phyloP scores from a whole-genome alignment of 805 yeast species.

The Isabelozyma rhagii region DNA sequence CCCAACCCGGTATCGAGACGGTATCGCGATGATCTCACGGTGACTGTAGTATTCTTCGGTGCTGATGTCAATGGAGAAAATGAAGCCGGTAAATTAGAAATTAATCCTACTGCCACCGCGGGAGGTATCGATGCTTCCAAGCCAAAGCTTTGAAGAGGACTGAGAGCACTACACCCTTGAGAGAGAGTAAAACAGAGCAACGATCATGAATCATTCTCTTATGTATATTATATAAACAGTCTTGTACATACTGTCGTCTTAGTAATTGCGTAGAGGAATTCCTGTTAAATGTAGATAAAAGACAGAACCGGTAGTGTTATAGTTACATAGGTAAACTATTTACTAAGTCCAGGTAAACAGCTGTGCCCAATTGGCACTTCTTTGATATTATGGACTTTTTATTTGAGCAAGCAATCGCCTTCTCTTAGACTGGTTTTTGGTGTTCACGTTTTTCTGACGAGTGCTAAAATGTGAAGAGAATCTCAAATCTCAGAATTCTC shows the following conservation, averaged over 20 bases:
- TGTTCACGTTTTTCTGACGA: no score
- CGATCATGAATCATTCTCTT: not conserved
- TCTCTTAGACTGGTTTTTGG: no score
- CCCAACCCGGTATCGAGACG: slow-evolving; percentile 90
- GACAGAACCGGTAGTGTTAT: no score
- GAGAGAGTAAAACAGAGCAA: not conserved
- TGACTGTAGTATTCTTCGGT: slow-evolving; percentile 92
- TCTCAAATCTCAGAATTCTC: not conserved
- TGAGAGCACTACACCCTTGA: not conserved
- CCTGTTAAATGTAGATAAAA: no score
- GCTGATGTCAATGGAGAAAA: slow-evolving; percentile 42
- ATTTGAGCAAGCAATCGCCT: no score
- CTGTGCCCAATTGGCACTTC: no score
- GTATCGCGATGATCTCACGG: slow-evolving; percentile 94
- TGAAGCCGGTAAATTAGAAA: slow-evolving; percentile 49
- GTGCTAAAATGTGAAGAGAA: not conserved
- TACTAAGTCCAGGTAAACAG: no score
- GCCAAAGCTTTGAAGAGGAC: slow-evolving; percentile 41
- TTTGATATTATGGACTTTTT: no score
- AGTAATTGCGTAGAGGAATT: no score
- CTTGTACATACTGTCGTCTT: not conserved
- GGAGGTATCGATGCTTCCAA: slow-evolving; percentile 49
- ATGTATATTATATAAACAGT: not conserved
- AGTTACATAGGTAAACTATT: no score
- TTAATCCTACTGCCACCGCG: slow-evolving; percentile 55